Evolutionary conservation across 176 grass and related monocot genomes (phyloP).

Genomic region (Cocos nucifera): DNA sequence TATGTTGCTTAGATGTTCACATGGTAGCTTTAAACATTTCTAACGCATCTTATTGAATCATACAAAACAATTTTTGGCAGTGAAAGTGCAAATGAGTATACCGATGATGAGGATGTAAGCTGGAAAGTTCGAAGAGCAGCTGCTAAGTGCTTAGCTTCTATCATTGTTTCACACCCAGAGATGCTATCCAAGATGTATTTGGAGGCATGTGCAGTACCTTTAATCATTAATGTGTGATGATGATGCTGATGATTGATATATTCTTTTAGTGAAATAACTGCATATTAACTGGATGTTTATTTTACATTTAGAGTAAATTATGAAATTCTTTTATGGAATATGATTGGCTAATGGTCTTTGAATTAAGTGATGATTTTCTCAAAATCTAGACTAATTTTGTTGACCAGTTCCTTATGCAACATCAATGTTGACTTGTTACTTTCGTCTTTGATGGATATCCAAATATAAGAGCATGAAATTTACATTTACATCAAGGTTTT

Average conservation of each 20-base stretch:
- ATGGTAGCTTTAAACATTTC: slow-evolving; percentile 14
- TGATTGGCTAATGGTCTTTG: too few relatives aligned
- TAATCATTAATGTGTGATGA: background rate
- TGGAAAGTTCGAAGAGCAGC: slow-evolving; percentile 97
- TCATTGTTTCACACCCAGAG: slow-evolving; percentile 88
- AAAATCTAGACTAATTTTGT: too few relatives aligned
- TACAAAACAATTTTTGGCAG: slow-evolving; percentile 27
- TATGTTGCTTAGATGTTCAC: slow-evolving; percentile 34
- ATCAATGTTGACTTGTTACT: too few relatives aligned
- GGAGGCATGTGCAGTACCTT: slow-evolving; percentile 37
- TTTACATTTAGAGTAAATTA: too few relatives aligned
- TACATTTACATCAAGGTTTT: background rate
- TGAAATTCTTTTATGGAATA: too few relatives aligned
- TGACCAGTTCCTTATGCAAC: too few relatives aligned
- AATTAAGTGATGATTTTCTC: too few relatives aligned
- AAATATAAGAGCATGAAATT: too few relatives aligned
- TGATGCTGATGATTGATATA: background rate
- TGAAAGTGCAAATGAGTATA: slow-evolving; percentile 95
- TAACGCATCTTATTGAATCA: slow-evolving; percentile 1
- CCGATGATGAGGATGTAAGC: slow-evolving; percentile 96
- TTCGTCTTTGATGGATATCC: too few relatives aligned
- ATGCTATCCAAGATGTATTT: slow-evolving; percentile 78
- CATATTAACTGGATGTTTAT: too few relatives aligned
- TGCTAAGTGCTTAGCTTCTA: slow-evolving; percentile 83
- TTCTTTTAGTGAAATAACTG: too few relatives aligned